Conservation (phyloP, 2,329 filamentous ascomycete genomes). For the Talaromyces piceae region DNA sequence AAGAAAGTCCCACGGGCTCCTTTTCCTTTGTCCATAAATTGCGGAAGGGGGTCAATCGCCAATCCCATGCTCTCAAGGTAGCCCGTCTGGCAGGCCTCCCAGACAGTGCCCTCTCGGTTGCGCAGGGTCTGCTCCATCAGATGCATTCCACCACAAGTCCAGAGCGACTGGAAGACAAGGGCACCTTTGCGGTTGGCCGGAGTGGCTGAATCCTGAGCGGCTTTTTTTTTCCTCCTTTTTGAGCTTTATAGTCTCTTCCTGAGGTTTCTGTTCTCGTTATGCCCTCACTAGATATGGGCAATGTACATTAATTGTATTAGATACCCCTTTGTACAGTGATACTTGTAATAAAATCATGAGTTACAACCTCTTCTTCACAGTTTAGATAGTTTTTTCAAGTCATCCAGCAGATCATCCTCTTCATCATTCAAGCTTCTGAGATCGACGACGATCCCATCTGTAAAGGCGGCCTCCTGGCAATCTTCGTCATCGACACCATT, state of each 20-base stretch:
- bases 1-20: conserved; percentile 59
- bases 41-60: conserved; percentile 70
- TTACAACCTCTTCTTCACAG: conserved; percentile 3
- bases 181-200: neutral
- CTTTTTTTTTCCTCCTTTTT: no score
- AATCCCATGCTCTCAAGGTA: conserved; percentile 93
- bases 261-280: neutral
- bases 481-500: conserved; percentile 79
- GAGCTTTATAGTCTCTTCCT: neutral
- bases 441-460: conserved; percentile 31
- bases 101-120: conserved; percentile 61
- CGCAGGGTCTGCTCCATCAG: conserved; percentile 49
- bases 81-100: conserved; percentile 78
- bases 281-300: neutral
- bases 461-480: conserved; percentile 66
- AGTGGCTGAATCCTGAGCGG: neutral
- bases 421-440: conserved; percentile 14
- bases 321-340: conserved; percentile 9
- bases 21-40: conserved; percentile 86
- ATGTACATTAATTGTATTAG: conserved; percentile 9
- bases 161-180: neutral
- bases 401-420: conserved; percentile 11
- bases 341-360: conserved; percentile 1
- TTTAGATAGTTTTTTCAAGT: conserved; percentile 11
- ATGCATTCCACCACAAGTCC: conserved; percentile 10